Base-by-base conservation (phyloP, 352 stramenopile species). In the Pythium dissotocum region DNA sequence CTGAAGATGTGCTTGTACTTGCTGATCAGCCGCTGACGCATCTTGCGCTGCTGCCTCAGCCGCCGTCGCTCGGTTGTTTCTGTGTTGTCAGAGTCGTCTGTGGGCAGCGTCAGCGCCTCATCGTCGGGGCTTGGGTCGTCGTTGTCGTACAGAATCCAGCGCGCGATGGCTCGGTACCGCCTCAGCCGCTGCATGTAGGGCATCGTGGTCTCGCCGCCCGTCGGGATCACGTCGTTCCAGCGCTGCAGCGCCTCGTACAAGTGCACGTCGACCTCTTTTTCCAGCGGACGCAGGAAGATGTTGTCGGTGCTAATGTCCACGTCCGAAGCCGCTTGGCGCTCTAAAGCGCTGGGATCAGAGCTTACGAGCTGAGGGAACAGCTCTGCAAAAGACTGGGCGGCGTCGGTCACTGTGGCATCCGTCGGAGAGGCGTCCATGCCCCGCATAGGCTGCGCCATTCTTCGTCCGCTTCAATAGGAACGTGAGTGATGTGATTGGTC, bases 181-280 rank as follows among this genome's bases (percentile, higher is more conserved):
- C 77, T 78, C 12, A 90, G 57, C 36, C 83, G 75, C 57, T 91
- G 80, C 16, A 76, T 63, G 64, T 90, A 90, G 10, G 71, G 42
- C 69, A 91, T 70, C 33, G 79, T 74, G 32, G 77, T 65, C 56
- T 93, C 85, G 21, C 73, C 71, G 2, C 75, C 54, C 1, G 77
- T 83, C 12, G 78, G 73, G 48, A 88, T 73, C 42, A 77, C 63
- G 42, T 75, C 71, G 65, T 93, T 93, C 85, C 85, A 93, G 49
- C 67, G 77, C 42, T 73, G 73, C 32, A 93, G 70, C 16, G 83
- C 83, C 46, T 75, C 67, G 63, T 90, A 84, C 35, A 93, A 76
- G 14, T 79, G 67, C 24, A 61, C 35, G 13, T 91, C 82, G 33
- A 93, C 78, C 18, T 81, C 72, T 21, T 83, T 76, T 54, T 93